Percentiles rank a stretch among this genome's conserved stretches.
phyloP scores from a whole-genome alignment of 2,329 filamentous ascomycete genomes.

The Cladosporium sp. region DNA sequence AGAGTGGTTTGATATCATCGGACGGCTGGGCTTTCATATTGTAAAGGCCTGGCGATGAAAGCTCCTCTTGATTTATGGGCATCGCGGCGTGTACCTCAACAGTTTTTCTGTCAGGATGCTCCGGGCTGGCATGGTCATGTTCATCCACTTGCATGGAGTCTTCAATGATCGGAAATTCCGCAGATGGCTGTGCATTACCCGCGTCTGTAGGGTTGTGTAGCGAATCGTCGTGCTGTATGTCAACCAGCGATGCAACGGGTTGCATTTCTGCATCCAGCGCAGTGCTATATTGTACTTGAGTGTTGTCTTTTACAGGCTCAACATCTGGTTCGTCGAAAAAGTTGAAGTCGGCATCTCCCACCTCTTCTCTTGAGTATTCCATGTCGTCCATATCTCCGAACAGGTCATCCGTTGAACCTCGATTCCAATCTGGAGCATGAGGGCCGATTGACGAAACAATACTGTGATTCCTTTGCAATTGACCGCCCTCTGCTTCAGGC shows the following conservation, averaged over 20 bases:
- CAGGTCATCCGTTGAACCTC: constrained; percentile 58
- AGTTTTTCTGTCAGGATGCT: background rate
- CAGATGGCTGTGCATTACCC: background rate
- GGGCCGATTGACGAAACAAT: constrained; percentile 23
- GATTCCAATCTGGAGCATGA: constrained; percentile 22
- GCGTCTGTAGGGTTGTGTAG: background rate
- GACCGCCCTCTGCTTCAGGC: background rate
- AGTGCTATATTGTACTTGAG: background rate
- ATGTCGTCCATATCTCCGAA: constrained; percentile 71
- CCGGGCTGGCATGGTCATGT: background rate
- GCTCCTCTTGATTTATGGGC: background rate
- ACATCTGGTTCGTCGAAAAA: constrained; percentile 70
- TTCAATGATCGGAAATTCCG: background rate
- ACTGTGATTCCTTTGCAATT: constrained; percentile 57
- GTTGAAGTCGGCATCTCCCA: constrained; percentile 82
- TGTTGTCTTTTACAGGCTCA: background rate
- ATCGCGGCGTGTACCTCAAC: background rate
- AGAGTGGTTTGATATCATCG: constrained; percentile 33
- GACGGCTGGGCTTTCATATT: background rate
- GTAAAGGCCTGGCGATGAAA: background rate
- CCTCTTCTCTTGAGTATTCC: constrained; percentile 69
- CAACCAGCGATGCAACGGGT: too few species aligned
- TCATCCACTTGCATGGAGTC: background rate
- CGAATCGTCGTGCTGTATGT: background rate
- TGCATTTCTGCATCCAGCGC: background rate